These are phyloP conservation scores for Suhomyces terraborum DNA, from an alignment of 1,139 yeast species.

Conservation along the genomic window DNA sequence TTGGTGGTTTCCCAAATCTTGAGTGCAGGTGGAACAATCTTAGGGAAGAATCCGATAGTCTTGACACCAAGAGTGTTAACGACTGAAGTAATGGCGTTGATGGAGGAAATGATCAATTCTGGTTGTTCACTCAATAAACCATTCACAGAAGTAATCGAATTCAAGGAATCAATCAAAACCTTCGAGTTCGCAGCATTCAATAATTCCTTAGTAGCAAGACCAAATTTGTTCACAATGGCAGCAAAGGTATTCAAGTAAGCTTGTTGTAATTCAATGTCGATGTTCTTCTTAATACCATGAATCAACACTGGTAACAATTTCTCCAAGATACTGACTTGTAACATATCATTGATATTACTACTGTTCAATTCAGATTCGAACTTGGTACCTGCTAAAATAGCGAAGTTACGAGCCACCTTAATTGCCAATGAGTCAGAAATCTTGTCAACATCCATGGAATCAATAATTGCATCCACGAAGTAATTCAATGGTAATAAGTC, in stretches of 20 bases:
- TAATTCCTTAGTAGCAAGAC: slow-evolving; percentile 36
- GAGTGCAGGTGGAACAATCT: slow-evolving; percentile 75
- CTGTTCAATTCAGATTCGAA: slow-evolving; percentile 61
- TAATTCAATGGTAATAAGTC: slow-evolving; percentile 73
- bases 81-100: slow-evolving; percentile 70
- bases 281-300: slow-evolving; percentile 42
- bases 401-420: slow-evolving; percentile 53
- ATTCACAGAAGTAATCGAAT: slow-evolving; percentile 51
- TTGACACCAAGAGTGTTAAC: slow-evolving; percentile 81
- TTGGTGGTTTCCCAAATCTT: slow-evolving; percentile 49
- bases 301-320: slow-evolving; percentile 52
- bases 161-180: slow-evolving; percentile 50
- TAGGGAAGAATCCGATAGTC: slow-evolving; percentile 80
- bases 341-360: slow-evolving; percentile 42
- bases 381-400: slow-evolving; percentile 63
- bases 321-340: slow-evolving; percentile 43
- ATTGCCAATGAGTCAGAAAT: slow-evolving; percentile 37
- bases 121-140: slow-evolving; percentile 55
- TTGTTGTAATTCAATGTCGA: slow-evolving; percentile 57
- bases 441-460: slow-evolving; percentile 52
- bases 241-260: slow-evolving; percentile 73
- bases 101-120: slow-evolving; percentile 73
- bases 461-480: slow-evolving; percentile 67
- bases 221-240: slow-evolving; percentile 63
- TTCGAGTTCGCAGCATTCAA: slow-evolving; percentile 44